Percentiles rank a stretch among this genome's conserved stretches.
These are phyloP conservation scores for Aspergillus avenaceus DNA, from an alignment of 495 filamentous ascomycete species.

Conservation along the genomic window DNA sequence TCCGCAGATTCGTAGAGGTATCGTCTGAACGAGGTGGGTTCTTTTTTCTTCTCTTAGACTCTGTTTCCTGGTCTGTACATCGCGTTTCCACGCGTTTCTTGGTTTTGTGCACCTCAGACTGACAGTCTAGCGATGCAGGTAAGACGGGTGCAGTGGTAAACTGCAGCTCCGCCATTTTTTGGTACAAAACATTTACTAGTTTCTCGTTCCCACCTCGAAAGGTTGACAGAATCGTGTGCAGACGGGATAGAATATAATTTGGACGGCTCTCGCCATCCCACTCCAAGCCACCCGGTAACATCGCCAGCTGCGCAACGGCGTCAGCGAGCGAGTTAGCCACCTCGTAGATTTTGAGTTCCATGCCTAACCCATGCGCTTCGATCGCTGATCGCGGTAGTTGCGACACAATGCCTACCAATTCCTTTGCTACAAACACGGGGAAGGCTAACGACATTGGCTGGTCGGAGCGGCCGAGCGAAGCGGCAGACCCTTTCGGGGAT, in stretches of 20 bases:
- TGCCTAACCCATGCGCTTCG: slow-evolving; percentile 32
- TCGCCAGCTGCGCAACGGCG: slow-evolving; percentile 24
- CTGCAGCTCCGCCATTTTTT: slow-evolving; percentile 24
- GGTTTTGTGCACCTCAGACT: too few species aligned
- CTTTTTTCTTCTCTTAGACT: neutral
- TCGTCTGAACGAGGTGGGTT: too few species aligned
- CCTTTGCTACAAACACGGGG: slow-evolving; percentile 38
- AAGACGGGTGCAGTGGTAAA: slow-evolving; percentile 1
- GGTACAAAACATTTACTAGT: slow-evolving; percentile 22
- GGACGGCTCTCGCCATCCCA: slow-evolving; percentile 19
- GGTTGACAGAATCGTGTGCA: slow-evolving; percentile 28
- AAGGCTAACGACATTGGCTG: slow-evolving; percentile 20
- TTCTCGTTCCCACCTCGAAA: slow-evolving; percentile 29
- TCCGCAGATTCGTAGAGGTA: too few species aligned
- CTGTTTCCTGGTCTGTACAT: too few species aligned
- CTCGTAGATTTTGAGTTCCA: slow-evolving; percentile 45
- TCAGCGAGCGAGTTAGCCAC: slow-evolving; percentile 45
- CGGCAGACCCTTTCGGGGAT: slow-evolving; percentile 18
- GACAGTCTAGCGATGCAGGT: too few species aligned
- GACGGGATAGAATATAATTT: slow-evolving; percentile 23
- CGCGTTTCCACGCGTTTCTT: too few species aligned
- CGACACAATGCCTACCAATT: slow-evolving; percentile 35
- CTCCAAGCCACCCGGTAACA: slow-evolving; percentile 5
- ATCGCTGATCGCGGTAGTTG: slow-evolving; percentile 32
- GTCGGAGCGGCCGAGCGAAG: neutral